Percentiles rank a stretch among this genome's conserved stretches.
These are phyloP conservation scores for Setaria viridis DNA, from an alignment of 202 grass and related monocot genomes.

Conservation along the genomic window DNA sequence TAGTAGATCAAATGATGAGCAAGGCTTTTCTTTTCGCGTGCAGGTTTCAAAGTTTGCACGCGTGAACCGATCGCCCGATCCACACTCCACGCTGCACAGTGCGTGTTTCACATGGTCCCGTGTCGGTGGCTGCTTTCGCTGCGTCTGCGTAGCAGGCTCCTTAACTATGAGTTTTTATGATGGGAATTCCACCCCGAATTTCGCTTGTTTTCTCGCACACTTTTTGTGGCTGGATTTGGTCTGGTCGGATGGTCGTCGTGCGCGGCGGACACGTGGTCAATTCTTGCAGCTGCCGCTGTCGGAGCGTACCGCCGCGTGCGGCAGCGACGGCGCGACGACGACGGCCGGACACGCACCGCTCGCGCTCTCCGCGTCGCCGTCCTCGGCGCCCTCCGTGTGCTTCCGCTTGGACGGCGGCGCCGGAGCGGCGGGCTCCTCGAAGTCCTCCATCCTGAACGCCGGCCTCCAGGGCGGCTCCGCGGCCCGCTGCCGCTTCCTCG, in stretches of 20 bases:
- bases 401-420: neutral
- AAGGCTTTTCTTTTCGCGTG: neutral
- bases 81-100: neutral
- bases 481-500: neutral
- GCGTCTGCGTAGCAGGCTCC: too few species aligned
- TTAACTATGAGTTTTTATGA: too few species aligned
- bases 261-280: neutral
- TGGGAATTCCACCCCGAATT: neutral
- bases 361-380: neutral
- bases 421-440: neutral
- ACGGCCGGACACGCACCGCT: neutral
- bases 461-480: constrained; percentile 43
- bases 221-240: too few species aligned
- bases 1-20: neutral
- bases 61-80: neutral
- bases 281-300: neutral
- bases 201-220: neutral
- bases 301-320: neutral
- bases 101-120: neutral
- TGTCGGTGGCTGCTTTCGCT: neutral
- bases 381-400: neutral
- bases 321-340: neutral
- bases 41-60: neutral
- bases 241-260: neutral
- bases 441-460: constrained; percentile 56